phyloP scores from a whole-genome alignment of 768 basidiomycete genomes.

The Asterophora parasitica region DNA sequence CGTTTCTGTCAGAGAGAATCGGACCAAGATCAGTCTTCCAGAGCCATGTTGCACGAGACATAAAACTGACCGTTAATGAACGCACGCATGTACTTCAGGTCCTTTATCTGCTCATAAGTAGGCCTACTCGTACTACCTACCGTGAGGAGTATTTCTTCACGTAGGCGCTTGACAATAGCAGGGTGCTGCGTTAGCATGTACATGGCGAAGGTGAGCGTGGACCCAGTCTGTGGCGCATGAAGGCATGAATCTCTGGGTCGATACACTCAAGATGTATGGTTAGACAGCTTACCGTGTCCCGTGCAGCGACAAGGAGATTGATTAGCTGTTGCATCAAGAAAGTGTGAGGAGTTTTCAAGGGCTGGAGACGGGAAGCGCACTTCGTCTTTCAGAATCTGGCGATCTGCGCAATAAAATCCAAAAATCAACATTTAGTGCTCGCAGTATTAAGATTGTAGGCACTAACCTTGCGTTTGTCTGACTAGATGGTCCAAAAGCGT shows the following conservation, averaged over 20 bases:
- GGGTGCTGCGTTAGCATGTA: conserved; percentile 56
- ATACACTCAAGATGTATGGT: neutral
- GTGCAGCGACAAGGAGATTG: conserved; percentile 40
- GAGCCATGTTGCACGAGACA: neutral
- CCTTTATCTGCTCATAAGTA: conserved; percentile 49
- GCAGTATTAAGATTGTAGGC: neutral
- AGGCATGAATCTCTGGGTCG: neutral
- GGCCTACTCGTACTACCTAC: conserved; percentile 44
- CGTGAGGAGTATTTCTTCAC: conserved; percentile 42
- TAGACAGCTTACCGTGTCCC: conserved; percentile 33
- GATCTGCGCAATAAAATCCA: conserved; percentile 7
- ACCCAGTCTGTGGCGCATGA: conserved; percentile 36
- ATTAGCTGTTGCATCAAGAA: conserved; percentile 15
- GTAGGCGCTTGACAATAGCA: conserved; percentile 37
- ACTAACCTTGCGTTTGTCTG: conserved; percentile 47
- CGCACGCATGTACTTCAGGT: conserved; percentile 56
- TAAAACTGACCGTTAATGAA: conserved; percentile 44
- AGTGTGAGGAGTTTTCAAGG: neutral
- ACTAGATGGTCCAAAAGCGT: conserved; percentile 50
- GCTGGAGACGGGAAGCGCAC: neutral
- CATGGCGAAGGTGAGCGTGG: conserved; percentile 45
- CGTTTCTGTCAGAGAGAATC: conserved; percentile 32
- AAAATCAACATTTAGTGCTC: no score
- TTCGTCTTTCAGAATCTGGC: conserved; percentile 20
- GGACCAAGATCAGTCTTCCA: neutral